A percentile compares a stretch with the other conserved stretches of the same genome.
Conservation (phyloP, 352 stramenopile genomes). For the Globisporangium megalacanthum region DNA sequence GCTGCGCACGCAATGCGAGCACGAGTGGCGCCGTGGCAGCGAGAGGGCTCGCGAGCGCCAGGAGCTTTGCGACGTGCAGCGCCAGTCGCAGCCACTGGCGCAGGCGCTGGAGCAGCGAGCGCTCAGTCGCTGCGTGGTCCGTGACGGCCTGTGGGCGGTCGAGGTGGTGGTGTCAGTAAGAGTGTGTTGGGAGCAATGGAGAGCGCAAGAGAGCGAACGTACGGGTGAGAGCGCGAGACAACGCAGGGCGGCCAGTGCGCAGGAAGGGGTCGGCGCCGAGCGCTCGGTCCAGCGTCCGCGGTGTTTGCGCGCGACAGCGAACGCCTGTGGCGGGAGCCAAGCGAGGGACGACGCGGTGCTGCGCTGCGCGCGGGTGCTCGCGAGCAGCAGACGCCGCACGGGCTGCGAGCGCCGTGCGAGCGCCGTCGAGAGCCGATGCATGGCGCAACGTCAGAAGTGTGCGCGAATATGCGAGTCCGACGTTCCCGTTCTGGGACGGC, state of each 20-base stretch:
- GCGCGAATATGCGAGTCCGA: neutral
- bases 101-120: slow-evolving; percentile 28
- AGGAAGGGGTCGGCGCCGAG: neutral
- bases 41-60: slow-evolving; percentile 46
- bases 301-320: slow-evolving; percentile 11
- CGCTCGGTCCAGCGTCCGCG: neutral
- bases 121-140: slow-evolving; percentile 1
- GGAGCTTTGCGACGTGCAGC: slow-evolving; percentile 56
- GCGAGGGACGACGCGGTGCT: neutral
- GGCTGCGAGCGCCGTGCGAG: neutral
- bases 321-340: slow-evolving; percentile 12
- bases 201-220: neutral
- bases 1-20: slow-evolving; percentile 18
- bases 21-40: slow-evolving; percentile 40
- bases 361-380: neutral
- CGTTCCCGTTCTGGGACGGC: too few species aligned
- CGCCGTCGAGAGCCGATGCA: too few species aligned
- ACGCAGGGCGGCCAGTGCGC: slow-evolving; percentile 2
- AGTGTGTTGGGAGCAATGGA: neutral
- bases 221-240: slow-evolving; percentile 16
- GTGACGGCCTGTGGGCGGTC: neutral
- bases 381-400: slow-evolving; percentile 1
- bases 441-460: neutral
- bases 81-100: slow-evolving; percentile 37
- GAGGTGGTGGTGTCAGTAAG: neutral